These are phyloP conservation scores for Ophiorrhiza pumila DNA, from an alignment of 257 asterid species.

Conservation along the genomic window DNA sequence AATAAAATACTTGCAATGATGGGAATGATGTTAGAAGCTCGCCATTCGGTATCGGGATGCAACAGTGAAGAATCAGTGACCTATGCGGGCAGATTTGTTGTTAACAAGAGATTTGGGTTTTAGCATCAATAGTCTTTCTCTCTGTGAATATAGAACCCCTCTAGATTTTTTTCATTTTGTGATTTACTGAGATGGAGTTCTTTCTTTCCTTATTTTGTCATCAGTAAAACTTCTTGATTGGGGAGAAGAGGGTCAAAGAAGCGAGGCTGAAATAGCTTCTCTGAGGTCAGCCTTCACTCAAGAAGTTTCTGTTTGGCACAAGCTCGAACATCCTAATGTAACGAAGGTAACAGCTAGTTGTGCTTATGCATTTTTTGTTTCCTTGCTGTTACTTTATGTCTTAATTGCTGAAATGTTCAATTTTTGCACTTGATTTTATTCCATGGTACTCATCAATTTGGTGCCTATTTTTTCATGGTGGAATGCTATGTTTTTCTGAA, in stretches of 20 bases:
- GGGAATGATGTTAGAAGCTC: neutral
- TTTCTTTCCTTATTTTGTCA: conserved; percentile 9
- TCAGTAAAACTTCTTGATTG: conserved; percentile 82
- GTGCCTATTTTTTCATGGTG: neutral
- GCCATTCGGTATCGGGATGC: neutral
- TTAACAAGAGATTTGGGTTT: neutral
- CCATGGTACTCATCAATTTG: neutral
- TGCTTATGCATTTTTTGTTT: neutral
- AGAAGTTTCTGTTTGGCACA: conserved; percentile 92
- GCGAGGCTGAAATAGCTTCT: conserved; percentile 56
- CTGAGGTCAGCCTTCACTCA: conserved; percentile 71
- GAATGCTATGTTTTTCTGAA: neutral
- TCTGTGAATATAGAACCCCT: neutral
- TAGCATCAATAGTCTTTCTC: neutral
- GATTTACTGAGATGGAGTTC: conserved; percentile 12
- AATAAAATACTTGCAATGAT: neutral
- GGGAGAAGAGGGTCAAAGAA: conserved; percentile 84
- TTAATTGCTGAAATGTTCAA: neutral
- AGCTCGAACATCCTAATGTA: conserved; percentile 86
- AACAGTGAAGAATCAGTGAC: no score
- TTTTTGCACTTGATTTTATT: neutral
- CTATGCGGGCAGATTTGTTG: neutral
- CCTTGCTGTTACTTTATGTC: neutral
- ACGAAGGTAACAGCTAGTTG: conserved; percentile 53
- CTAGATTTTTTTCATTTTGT: conserved; percentile 2